Percentiles rank a stretch among this genome's conserved stretches.
These are phyloP conservation scores for Populus ilicifolia DNA, from an alignment of 345 rosid species.

Conservation along the genomic window DNA sequence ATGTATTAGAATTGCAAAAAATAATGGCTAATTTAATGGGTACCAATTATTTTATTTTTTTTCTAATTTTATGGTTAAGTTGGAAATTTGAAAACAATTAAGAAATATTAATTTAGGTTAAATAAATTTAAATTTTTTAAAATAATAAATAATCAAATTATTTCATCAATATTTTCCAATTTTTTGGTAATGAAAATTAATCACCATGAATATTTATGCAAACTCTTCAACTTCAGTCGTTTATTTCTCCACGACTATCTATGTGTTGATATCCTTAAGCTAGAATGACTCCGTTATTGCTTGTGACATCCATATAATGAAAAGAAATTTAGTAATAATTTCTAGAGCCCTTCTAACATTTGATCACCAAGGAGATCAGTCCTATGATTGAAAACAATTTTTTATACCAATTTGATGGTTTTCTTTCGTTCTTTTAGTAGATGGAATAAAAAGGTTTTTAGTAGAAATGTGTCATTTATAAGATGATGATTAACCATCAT, in stretches of 20 bases:
- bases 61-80: no score
- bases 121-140: no score
- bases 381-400: slow-evolving; percentile 21
- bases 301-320: slow-evolving; percentile 20
- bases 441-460: slow-evolving; percentile 8
- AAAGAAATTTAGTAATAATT: slow-evolving; percentile 4
- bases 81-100: no score
- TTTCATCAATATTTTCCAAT: no score
- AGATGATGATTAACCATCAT: slow-evolving; percentile 52
- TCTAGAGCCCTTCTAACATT: slow-evolving; percentile 15
- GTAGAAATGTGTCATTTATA: slow-evolving; percentile 29
- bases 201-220: not conserved
- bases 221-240: slow-evolving; percentile 42
- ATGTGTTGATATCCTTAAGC: no score
- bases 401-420: slow-evolving; percentile 15
- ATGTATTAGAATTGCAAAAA: no score
- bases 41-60: no score
- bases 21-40: no score
- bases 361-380: slow-evolving; percentile 10
- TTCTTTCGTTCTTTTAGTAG: slow-evolving; percentile 3
- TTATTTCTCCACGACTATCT: not conserved
- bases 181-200: no score
- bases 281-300: slow-evolving; percentile 6
- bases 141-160: no score
- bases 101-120: no score